Evolutionary conservation across 1,139 yeast genomes (phyloP), one percentile per base, ranked within the genome.

Genomic region (Lodderomyces jiufengensis): DNA sequence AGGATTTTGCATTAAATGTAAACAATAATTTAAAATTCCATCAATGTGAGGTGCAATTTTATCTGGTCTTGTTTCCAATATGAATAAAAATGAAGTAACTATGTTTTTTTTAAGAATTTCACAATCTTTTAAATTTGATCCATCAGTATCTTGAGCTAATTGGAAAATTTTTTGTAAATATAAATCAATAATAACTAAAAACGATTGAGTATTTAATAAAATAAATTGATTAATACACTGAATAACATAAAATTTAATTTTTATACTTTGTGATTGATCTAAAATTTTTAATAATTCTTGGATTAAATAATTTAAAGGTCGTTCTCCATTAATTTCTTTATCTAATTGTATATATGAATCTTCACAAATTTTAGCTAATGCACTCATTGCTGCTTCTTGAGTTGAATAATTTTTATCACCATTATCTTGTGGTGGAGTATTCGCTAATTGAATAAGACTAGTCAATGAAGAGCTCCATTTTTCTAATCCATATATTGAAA

Each of bases 301-400:
- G 31, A 87, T 70, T 66, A 90, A 70, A 43, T 70, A 74, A 41
- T 78, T 78, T 42, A 84, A 63, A 0, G 95, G 95, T 45, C 76
- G 64, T 49, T 73, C 77, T 9, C 90, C 88, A 48, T 71, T 73
- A 54, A 68, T 76, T 46, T 75, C 85, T 45, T 63, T 64, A 52
- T 83, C 87, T 41, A 86, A 65, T 15, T 69, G 55, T 27, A 61
- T 54, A 20, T 76, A 73, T 18, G 83, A 74, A 60, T 92, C 97
- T 56, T 92, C 97, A 66, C 95, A 86, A 34, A 92, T 84, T 54
- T 90, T 87, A 29, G 81, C 70, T 43, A 94, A 66, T 0, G 97
- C 92, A 47, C 84, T 72, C 63, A 88, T 76, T 13, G 97, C 87
- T 1, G 71, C 68, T 51, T 83, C 87, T 50, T 80, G 84, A 3